Evolutionary conservation across 2,329 filamentous ascomycete species (phyloP).

Genomic region (Periglandula ipomoeae): DNA sequence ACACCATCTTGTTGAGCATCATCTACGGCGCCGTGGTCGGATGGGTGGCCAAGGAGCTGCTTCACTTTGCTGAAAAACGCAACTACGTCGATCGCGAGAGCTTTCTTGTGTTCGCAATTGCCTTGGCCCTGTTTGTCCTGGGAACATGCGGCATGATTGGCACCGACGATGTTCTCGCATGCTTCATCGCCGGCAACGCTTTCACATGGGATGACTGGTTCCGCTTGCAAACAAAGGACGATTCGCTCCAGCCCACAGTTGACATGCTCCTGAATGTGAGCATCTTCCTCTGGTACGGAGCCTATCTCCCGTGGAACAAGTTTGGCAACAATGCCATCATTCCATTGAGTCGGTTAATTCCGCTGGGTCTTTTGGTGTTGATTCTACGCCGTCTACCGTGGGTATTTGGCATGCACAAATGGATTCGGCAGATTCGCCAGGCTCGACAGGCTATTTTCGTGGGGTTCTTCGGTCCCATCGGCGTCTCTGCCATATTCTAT

Average conservation of each 20-base stretch:
- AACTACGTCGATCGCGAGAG: constrained; percentile 80
- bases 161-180: constrained; percentile 82
- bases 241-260: constrained; percentile 87
- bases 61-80: constrained; percentile 75
- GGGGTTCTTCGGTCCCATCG: constrained; percentile 89
- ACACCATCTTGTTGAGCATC: constrained; percentile 71
- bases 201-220: constrained; percentile 97
- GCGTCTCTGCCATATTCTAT: constrained; percentile 85
- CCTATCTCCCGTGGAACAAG: constrained; percentile 68
- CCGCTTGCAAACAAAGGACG: constrained; percentile 76
- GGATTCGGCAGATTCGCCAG: constrained; percentile 71
- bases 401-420: constrained; percentile 62
- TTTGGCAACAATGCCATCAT: constrained; percentile 62
- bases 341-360: constrained; percentile 62
- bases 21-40: constrained; percentile 70
- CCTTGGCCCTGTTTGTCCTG: constrained; percentile 75
- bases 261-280: constrained; percentile 89
- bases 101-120: constrained; percentile 79
- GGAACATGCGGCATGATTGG: constrained; percentile 83
- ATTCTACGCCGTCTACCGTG: constrained; percentile 70
- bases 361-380: constrained; percentile 66
- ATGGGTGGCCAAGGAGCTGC: constrained; percentile 70
- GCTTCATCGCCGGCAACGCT: constrained; percentile 83
- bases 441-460: constrained; percentile 71
- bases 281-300: constrained; percentile 87